phyloP scores from a whole-genome alignment of 2,329 filamentous ascomycete species.

The Aplosporella prunicola region DNA sequence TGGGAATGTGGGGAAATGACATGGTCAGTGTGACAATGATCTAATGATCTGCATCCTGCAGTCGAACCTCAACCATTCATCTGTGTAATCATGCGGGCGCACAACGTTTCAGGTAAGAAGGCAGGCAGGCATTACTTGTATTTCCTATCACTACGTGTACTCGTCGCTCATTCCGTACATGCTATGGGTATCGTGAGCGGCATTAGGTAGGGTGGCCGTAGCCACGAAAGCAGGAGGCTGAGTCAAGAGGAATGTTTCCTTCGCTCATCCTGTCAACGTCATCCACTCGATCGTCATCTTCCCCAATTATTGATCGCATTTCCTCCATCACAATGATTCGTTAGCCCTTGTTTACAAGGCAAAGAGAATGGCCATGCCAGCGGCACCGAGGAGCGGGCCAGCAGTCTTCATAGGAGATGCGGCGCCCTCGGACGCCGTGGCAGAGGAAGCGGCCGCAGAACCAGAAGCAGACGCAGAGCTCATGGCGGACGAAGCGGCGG shows the following conservation, averaged over 20 bases:
- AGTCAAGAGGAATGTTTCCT: no score
- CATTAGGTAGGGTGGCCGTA: no score
- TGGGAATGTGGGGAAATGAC: constrained; percentile 6
- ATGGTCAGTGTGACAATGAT: no score
- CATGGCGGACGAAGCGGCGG: constrained; percentile 13
- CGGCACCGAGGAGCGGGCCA: constrained; percentile 27
- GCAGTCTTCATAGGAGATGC: constrained; percentile 26
- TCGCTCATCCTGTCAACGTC: no score
- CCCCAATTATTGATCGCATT: no score
- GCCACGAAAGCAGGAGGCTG: no score
- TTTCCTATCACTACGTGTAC: no score
- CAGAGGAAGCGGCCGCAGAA: constrained; percentile 7
- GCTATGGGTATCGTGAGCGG: constrained; percentile 2
- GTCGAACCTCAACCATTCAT: constrained; percentile 1
- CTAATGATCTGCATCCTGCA: constrained; percentile 3
- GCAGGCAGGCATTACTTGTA: no score
- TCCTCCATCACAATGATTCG: no score
- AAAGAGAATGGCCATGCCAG: constrained; percentile 27
- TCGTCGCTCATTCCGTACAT: constrained; percentile 5
- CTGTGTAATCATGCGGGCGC: no score
- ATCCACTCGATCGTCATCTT: no score
- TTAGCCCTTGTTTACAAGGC: constrained; percentile 24
- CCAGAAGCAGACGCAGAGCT: constrained; percentile 13
- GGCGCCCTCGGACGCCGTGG: constrained; percentile 13
- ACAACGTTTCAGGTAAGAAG: no score